Percentiles rank a stretch among this genome's conserved stretches.
phyloP scores from a whole-genome alignment of 768 basidiomycete species.

The Stropharia rugosoannulata region DNA sequence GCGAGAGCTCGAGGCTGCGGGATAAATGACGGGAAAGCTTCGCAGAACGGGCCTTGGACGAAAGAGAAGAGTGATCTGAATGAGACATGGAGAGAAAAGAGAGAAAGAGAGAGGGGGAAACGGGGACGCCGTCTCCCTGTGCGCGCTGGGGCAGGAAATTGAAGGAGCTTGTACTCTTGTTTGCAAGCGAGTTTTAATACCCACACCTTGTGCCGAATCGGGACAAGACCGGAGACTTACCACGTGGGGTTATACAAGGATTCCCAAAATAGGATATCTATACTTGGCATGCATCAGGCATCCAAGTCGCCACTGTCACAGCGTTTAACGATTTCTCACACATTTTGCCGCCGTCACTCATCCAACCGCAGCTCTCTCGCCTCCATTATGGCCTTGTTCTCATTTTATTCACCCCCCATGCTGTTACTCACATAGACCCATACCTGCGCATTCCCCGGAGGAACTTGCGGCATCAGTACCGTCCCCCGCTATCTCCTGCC shows the following conservation, averaged over 20 bases:
- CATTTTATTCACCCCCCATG: background rate
- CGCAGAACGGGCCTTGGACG: conserved; percentile 6
- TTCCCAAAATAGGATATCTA: conserved; percentile 25
- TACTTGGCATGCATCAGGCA: conserved; percentile 2
- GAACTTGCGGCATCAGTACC: background rate
- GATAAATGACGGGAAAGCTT: conserved; percentile 5
- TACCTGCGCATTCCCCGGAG: background rate
- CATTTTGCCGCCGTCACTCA: background rate
- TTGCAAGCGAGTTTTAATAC: conserved; percentile 22
- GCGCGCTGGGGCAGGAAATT: conserved; percentile 11
- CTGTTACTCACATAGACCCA: background rate
- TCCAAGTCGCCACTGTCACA: background rate
- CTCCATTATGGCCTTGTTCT: background rate
- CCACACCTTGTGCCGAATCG: conserved; percentile 22
- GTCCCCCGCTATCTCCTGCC: background rate
- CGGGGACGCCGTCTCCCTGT: conserved; percentile 10
- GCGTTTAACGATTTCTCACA: background rate
- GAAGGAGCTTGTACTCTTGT: conserved; percentile 9
- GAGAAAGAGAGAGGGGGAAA: conserved; percentile 7
- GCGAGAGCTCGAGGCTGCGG: conserved; percentile 16
- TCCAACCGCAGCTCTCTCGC: background rate
- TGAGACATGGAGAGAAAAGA: conserved; percentile 24
- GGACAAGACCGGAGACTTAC: conserved; percentile 24
- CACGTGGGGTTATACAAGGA: conserved; percentile 29
- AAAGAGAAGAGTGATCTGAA: conserved; percentile 38